These are phyloP conservation scores for Fallopia convolvulus DNA, from an alignment of 148 eudicot species.

Conservation along the genomic window DNA sequence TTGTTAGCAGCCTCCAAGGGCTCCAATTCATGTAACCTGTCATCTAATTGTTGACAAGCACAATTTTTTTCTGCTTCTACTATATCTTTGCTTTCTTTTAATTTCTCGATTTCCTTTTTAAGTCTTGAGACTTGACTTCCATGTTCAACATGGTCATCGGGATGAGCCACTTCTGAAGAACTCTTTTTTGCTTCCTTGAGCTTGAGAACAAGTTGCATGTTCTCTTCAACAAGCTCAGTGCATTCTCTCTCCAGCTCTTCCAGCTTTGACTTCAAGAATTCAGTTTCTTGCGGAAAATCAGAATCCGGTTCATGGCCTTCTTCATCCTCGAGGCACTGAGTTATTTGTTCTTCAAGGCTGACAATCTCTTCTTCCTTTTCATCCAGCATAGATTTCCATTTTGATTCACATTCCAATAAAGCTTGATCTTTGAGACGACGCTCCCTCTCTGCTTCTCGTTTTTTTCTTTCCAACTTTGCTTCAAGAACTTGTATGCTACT, in stretches of 20 bases:
- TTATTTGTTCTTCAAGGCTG: conserved; percentile 38
- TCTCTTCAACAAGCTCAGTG: conserved; percentile 70
- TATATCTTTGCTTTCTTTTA: neutral
- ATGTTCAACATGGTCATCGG: conserved; percentile 20
- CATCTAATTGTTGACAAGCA: conserved; percentile 30
- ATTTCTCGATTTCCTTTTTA: conserved; percentile 19
- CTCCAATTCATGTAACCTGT: conserved; percentile 36
- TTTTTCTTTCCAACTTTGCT: conserved; percentile 34
- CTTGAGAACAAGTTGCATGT: conserved; percentile 58
- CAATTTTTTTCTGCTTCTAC: conserved; percentile 27
- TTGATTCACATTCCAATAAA: conserved; percentile 35
- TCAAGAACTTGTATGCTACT: conserved; percentile 33
- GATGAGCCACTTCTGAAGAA: conserved; percentile 17
- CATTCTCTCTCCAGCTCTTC: conserved; percentile 70
- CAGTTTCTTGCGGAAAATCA: conserved; percentile 35
- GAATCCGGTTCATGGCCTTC: conserved; percentile 15
- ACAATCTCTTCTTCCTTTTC: conserved; percentile 58
- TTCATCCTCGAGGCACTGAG: conserved; percentile 20
- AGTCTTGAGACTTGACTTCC: conserved; percentile 33
- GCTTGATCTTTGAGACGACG: conserved; percentile 20
- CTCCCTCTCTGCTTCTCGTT: conserved; percentile 33
- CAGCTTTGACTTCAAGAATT: conserved; percentile 43
- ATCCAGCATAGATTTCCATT: conserved; percentile 35
- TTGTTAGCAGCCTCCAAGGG: conserved; percentile 41
- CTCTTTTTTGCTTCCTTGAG: conserved; percentile 44